Evolutionary conservation across 2,329 filamentous ascomycete genomes (phyloP).

Genomic region (Calonectria crousiana): DNA sequence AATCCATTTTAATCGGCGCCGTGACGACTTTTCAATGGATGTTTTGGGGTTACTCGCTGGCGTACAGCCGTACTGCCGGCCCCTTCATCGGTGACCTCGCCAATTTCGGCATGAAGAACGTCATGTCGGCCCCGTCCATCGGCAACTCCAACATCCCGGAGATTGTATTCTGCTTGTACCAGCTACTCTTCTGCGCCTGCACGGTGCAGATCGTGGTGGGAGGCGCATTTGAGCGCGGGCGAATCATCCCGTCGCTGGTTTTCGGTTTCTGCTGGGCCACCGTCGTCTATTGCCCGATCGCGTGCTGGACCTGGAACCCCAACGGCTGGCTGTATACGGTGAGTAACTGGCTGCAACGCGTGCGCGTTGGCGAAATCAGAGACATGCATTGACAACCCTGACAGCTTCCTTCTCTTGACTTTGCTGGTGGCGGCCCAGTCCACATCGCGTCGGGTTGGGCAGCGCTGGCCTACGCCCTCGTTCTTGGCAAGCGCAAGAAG

Average conservation of each 20-base stretch:
- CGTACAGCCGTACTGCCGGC: slow-evolving; percentile 49
- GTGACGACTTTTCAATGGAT: slow-evolving; percentile 59
- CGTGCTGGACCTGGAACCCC: slow-evolving; percentile 75
- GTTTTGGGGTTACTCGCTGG: slow-evolving; percentile 60
- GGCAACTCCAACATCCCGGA: slow-evolving; percentile 51
- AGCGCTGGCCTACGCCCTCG: slow-evolving; percentile 71
- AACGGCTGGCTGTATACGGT: slow-evolving; percentile 74
- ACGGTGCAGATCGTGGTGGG: slow-evolving; percentile 54
- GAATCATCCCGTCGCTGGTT: slow-evolving; percentile 63
- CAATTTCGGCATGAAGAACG: slow-evolving; percentile 48
- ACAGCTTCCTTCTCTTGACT: slow-evolving; percentile 59
- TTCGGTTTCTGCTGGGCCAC: slow-evolving; percentile 74
- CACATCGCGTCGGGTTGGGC: slow-evolving; percentile 72
- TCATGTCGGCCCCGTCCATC: slow-evolving; percentile 48
- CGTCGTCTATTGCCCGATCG: slow-evolving; percentile 70
- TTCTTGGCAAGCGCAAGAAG: slow-evolving; percentile 69
- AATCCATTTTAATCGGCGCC: slow-evolving; percentile 58
- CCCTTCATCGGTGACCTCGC: slow-evolving; percentile 51
- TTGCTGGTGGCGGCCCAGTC: slow-evolving; percentile 72
- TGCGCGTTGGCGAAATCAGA: neutral
- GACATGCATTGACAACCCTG: neutral
- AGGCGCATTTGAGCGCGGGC: slow-evolving; percentile 52
- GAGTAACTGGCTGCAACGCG: slow-evolving; percentile 47
- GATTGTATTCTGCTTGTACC: slow-evolving; percentile 49
- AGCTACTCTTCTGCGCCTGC: slow-evolving; percentile 30